phyloP scores from a whole-genome alignment of 106 monocot species.

The Allium fistulosum region DNA sequence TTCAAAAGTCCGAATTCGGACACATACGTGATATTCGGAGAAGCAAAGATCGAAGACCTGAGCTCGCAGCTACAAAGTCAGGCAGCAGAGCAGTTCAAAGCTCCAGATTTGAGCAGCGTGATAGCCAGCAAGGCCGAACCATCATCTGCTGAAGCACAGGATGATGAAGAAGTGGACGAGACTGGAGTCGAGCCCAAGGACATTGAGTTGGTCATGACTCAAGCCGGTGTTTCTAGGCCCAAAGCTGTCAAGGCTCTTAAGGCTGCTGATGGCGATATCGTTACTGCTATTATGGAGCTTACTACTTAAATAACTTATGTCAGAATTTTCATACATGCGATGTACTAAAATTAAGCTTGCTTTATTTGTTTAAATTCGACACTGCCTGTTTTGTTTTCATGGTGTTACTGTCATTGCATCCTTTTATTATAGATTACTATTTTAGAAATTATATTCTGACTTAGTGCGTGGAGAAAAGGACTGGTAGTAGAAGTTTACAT shows the following conservation, averaged over 20 bases:
- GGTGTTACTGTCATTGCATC: no score
- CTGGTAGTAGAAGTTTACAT: no score
- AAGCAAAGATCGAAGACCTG: conserved; percentile 12
- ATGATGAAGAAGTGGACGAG: conserved; percentile 8
- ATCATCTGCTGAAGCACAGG: neutral
- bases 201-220: conserved; percentile 9
- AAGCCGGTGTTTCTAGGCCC: conserved; percentile 10
- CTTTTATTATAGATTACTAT: no score
- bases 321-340: no score
- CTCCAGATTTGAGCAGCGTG: conserved; percentile 2
- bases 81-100: conserved; percentile 11
- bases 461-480: no score
- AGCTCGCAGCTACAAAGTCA: conserved; percentile 11
- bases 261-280: conserved; percentile 6
- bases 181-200: conserved; percentile 6
- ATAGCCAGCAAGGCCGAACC: neutral
- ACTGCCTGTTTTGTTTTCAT: no score
- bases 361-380: no score
- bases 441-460: no score
- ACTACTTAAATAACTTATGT: neutral
- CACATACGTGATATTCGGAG: conserved; percentile 7
- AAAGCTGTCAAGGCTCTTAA: conserved; percentile 10
- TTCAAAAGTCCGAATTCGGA: conserved; percentile 10
- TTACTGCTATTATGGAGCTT: conserved; percentile 12
- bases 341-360: no score